These are phyloP conservation scores for Vigna unguiculata DNA, from an alignment of 306 rosid species.

Conservation along the genomic window DNA sequence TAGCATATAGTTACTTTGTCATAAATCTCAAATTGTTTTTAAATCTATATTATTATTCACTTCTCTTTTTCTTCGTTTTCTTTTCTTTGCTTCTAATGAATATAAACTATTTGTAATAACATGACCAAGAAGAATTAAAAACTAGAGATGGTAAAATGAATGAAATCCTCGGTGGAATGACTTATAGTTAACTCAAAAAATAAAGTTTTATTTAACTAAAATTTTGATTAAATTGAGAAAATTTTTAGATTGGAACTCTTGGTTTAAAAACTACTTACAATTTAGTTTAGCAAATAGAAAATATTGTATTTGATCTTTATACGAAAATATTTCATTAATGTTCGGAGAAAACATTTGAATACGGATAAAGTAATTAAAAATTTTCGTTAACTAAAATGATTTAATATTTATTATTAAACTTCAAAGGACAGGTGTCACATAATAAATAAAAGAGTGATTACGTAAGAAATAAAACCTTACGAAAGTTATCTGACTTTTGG, in stretches of 20 bases:
- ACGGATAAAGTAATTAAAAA: not conserved
- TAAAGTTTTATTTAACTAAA: not conserved
- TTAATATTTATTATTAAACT: not conserved
- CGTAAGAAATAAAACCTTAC: not conserved
- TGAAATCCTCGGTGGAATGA: not conserved
- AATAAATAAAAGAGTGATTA: not conserved
- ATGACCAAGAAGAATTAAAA: not conserved
- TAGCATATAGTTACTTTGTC: no score
- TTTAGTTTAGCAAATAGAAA: no score
- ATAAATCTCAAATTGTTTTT: not conserved
- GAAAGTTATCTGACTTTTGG: not conserved
- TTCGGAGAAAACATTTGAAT: not conserved
- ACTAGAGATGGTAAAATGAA: not conserved
- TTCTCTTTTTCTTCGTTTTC: not conserved
- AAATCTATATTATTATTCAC: not conserved
- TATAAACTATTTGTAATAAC: not conserved
- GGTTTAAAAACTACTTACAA: no score
- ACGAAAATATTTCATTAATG: no score
- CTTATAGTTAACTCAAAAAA: not conserved
- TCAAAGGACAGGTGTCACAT: not conserved
- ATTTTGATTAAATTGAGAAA: no score
- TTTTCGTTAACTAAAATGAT: not conserved
- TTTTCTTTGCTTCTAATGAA: not conserved
- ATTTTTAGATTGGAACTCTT: no score
- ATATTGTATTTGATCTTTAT: no score